Conservation (phyloP, 306 rosid species). For the Psophocarpus tetragonolobus region DNA sequence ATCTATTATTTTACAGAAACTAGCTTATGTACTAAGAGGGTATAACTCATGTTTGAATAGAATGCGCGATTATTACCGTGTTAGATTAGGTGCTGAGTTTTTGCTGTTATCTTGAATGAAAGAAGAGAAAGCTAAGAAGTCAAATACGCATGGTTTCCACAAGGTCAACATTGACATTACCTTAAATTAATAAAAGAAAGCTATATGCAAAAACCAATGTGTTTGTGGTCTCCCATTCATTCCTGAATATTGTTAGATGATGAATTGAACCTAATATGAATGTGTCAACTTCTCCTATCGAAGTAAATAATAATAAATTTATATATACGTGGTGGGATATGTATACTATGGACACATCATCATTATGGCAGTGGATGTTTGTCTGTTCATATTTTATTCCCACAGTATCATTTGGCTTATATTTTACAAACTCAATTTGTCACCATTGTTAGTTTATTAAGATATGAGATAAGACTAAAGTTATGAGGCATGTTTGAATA, state of each 20-base stretch:
- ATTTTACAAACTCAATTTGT: background rate
- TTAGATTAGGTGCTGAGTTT: background rate
- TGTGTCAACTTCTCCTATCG: background rate
- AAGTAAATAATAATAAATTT: background rate
- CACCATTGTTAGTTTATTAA: background rate
- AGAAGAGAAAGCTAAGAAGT: background rate
- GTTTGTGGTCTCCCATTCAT: conserved; percentile 17
- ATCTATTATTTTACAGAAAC: background rate
- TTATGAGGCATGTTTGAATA: background rate
- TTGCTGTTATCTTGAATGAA: conserved; percentile 1
- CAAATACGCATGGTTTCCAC: background rate
- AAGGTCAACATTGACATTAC: background rate
- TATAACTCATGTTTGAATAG: no score
- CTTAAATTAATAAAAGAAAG: conserved; percentile 13
- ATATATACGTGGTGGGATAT: background rate
- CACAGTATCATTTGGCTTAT: background rate
- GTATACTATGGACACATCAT: background rate
- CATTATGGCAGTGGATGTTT: background rate
- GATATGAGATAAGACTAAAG: background rate
- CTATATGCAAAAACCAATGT: background rate
- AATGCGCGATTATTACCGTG: no score
- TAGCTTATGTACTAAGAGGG: background rate
- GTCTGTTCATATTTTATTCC: background rate
- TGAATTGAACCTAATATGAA: background rate
- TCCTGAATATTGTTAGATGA: background rate